These are phyloP conservation scores for Dothideomycetes sp. DNA, from an alignment of 2,329 filamentous ascomycete genomes.

Conservation along the genomic window DNA sequence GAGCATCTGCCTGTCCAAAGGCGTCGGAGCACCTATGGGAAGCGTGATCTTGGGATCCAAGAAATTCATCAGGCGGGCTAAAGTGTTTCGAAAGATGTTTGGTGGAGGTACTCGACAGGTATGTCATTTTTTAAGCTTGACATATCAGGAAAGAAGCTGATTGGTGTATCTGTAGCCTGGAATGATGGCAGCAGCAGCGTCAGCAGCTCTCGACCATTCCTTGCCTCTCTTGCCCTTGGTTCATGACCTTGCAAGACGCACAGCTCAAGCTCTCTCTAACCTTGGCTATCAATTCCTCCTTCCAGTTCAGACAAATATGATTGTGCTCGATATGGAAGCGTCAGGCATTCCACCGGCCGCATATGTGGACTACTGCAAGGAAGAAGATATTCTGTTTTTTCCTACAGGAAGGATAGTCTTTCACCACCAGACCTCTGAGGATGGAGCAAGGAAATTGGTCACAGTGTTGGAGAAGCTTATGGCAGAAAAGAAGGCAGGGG, in stretches of 20 bases:
- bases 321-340: not conserved
- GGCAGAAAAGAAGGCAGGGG: too few species aligned
- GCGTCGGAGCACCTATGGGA: slow-evolving; percentile 42
- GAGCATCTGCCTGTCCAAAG: slow-evolving; percentile 42
- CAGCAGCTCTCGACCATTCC: slow-evolving; percentile 8
- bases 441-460: not conserved
- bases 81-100: slow-evolving; percentile 20
- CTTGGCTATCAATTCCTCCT: not conserved
- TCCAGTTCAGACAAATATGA: not conserved
- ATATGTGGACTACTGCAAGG: not conserved
- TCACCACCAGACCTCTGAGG: not conserved
- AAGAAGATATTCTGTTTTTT: not conserved
- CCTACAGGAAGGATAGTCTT: not conserved
- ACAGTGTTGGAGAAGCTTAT: too few species aligned
- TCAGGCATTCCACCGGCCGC: not conserved
- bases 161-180: too few species aligned
- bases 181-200: slow-evolving; percentile 9
- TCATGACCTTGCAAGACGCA: not conserved
- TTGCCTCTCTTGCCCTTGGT: not conserved
- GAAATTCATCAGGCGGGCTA: slow-evolving; percentile 27
- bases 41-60: slow-evolving; percentile 33
- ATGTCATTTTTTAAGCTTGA: too few species aligned
- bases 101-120: slow-evolving; percentile 7
- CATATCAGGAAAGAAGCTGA: too few species aligned
- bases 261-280: not conserved